Percentiles rank a stretch among this genome's conserved stretches.
Conservation (phyloP, 768 basidiomycete genomes). For the Cystobasidiopsis lactophilus region DNA sequence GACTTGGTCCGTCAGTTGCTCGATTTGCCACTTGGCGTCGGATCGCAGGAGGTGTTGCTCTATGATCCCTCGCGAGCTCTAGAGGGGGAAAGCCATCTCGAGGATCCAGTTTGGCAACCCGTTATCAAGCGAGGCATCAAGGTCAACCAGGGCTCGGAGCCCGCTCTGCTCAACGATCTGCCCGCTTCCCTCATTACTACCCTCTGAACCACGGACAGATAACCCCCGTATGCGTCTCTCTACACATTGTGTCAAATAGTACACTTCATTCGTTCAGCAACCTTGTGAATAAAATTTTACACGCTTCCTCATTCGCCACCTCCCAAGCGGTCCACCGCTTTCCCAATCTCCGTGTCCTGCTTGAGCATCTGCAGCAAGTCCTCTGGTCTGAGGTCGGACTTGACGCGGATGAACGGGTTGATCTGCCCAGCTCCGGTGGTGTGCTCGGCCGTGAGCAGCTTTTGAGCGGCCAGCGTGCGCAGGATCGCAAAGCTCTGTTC, state of each 20-base stretch:
- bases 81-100: not conserved
- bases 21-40: too few relatives aligned
- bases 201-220: too few relatives aligned
- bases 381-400: constrained; percentile 14
- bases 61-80: not conserved
- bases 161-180: not conserved
- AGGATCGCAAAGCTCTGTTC: constrained; percentile 14
- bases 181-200: too few relatives aligned
- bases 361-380: constrained; percentile 16
- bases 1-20: not conserved
- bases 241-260: too few relatives aligned
- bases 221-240: too few relatives aligned
- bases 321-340: too few relatives aligned
- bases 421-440: too few relatives aligned
- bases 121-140: not conserved
- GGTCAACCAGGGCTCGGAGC: not conserved
- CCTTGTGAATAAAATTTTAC: too few relatives aligned
- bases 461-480: constrained; percentile 12
- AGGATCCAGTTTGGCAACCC: not conserved
- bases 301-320: too few relatives aligned
- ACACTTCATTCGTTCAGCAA: too few relatives aligned
- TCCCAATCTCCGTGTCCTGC: constrained; percentile 12
- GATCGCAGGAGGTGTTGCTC: not conserved
- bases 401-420: constrained; percentile 17
- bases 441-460: constrained; percentile 15